Evolutionary conservation across 345 rosid genomes (phyloP), one percentile per base, ranked within the genome.

Genomic region (Rhizophora mangle): DNA sequence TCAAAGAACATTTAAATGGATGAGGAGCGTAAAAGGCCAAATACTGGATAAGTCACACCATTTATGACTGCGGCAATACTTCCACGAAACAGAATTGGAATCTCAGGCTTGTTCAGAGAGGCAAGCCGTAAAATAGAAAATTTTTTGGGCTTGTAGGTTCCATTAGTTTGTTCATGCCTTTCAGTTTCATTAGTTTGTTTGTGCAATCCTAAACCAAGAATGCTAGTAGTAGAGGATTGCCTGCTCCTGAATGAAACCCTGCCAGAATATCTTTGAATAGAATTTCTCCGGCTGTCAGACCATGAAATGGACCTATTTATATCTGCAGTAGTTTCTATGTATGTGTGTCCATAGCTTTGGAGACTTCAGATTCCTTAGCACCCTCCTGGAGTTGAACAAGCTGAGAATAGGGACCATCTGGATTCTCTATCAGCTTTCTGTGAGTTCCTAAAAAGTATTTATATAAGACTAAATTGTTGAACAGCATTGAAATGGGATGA

Each of bases 351-450:
- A 24, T 52, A 32, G 22, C 31, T 0, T 52, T 46, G 16, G 69
- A 57, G 8, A 49, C 78, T 76, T 74, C 87, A 18, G 72, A 61
- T 43, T 75, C 84, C 6, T 72, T 82, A 59, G 81, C 72, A 55
- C 92, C 93, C 73, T 83, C 86, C 85, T 93, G 98, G 52, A 90
- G 83, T 43, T 84, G 87, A 68, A 93, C 68, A 9, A 93, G 84
- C 77, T 90, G 96, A 10, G 90, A 83, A 77, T 90, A 90, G 11
- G 87, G 87, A 32, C 98, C 98, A 0, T 83, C 86, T 0, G 90
- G 87, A 78, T 90, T 76, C 56, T 60, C 70, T 60, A 83, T 87
- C 82, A 93, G 74, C 68, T 82, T 89, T 37, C 83, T 88, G 39
- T 84, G 96, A 68, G 83, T 82, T 20, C 90, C 96, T 85, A 55